Percentiles rank a stretch among this genome's conserved stretches.
Conservation (phyloP, 2,329 filamentous ascomycete species). For the Hypocrella siamensis region DNA sequence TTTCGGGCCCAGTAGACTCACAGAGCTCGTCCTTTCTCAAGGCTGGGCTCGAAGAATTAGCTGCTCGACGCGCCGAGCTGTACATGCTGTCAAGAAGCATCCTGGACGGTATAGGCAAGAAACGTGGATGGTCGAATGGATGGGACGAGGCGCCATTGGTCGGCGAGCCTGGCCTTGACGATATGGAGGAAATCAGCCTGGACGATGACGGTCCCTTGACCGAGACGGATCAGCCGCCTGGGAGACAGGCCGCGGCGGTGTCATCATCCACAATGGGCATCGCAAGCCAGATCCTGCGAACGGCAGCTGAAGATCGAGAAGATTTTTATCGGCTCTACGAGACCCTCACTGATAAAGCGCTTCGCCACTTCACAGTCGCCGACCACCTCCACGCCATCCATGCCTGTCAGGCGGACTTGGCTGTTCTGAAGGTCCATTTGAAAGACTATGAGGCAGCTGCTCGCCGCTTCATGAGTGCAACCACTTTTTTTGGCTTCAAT, state of each 20-base stretch:
- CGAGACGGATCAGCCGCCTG: conserved; percentile 4
- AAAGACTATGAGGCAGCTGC: conserved; percentile 61
- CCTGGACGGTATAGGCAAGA: conserved; percentile 57
- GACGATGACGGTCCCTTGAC: conserved; percentile 21
- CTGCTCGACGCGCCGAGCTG: conserved; percentile 69
- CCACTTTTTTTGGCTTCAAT: conserved; percentile 61
- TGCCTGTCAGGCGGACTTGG: conserved; percentile 68
- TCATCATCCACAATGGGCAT: conserved; percentile 17
- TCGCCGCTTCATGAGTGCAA: conserved; percentile 62
- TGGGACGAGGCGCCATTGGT: conserved; percentile 48
- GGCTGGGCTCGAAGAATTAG: conserved; percentile 62
- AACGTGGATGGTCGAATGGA: conserved; percentile 59
- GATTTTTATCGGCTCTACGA: conserved; percentile 56
- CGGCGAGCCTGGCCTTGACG: conserved; percentile 24
- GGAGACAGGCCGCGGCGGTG: too few species aligned
- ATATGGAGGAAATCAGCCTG: conserved; percentile 43
- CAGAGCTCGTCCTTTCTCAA: conserved; percentile 36
- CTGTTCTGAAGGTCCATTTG: conserved; percentile 64
- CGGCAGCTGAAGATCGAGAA: conserved; percentile 43
- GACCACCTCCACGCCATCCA: conserved; percentile 65
- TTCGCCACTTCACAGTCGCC: conserved; percentile 69
- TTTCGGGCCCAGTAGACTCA: conserved; percentile 21
- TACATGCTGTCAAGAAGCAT: conserved; percentile 67
- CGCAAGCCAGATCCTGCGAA: conserved; percentile 35
- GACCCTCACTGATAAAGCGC: conserved; percentile 67